Evolutionary conservation across 495 filamentous ascomycete genomes (phyloP), one percentile per base, ranked within the genome.

Genomic region (Polyplosphaeria fusca): DNA sequence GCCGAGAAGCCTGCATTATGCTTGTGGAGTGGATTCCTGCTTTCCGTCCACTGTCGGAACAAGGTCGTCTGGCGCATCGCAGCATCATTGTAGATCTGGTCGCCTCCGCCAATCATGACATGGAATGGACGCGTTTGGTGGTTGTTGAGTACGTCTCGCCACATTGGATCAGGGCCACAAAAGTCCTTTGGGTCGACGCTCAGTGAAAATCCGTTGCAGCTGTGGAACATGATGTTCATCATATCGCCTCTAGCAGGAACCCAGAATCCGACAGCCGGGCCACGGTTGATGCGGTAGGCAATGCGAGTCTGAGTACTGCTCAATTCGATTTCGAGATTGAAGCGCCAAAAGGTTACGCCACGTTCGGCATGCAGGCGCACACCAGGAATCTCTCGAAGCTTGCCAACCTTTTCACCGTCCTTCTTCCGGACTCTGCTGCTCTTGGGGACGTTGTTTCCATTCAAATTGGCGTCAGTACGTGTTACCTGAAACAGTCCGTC

Each of bases 181-280:
- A 96, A 85, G 41, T 80, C 73, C 64, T 91, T 74, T 0, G 91
- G 70, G 54, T 96, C 82, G 46, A 88, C 88, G 60, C 80, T 86
- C 49, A 87, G 67, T 60, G 87, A 89, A 74, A 98, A 97, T 37
- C 94, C 93, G 70, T 98, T 98, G 77, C 94, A 95, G 68, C 85
- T 92, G 76, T 97, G 81, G 73, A 95, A 97, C 90, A 96, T 95
- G 63, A 95, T 88, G 73, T 97, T 95, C 94, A 98, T 97, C 5
- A 86, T 80, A 71, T 96, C 80, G 20, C 84, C 87, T 46, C 76
- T 78, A 47, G 86, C 88, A 9, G 93, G 93, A 0, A 98, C 89
- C 93, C 93, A 98, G 71, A 98, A 98, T 9, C 84, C 87, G 23
- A 91, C 80, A 13, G 90, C 84, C 5, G 92, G 91, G 3, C 91